Evolutionary conservation across 176 grass and related monocot genomes (phyloP).

Genomic region (Urochloa ruziziensis): DNA sequence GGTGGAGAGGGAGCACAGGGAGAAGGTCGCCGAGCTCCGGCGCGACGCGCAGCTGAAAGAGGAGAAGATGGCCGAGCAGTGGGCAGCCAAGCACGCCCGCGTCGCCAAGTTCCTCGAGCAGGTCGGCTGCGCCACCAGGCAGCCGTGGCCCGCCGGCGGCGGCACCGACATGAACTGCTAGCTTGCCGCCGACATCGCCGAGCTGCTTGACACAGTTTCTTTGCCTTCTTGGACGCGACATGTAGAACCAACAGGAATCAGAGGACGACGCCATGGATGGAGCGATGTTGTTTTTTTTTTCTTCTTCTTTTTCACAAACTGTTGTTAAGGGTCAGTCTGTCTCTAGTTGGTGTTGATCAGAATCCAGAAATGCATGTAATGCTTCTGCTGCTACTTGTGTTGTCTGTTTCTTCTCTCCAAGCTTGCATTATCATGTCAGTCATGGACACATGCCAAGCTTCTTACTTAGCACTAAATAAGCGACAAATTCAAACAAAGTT

Average conservation of each 20-base stretch:
- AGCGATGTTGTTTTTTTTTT: not conserved
- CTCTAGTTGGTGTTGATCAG: not conserved
- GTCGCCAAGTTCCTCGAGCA: slow-evolving; percentile 80
- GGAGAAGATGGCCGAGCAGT: slow-evolving; percentile 91
- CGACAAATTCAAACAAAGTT: not conserved
- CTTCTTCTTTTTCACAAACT: slow-evolving; percentile 6
- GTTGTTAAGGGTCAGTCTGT: slow-evolving; percentile 10
- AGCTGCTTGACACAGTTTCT: not conserved
- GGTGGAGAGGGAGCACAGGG: slow-evolving; percentile 71
- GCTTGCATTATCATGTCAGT: not conserved
- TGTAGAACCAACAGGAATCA: not conserved
- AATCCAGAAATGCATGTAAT: slow-evolving; percentile 4
- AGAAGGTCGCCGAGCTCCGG: slow-evolving; percentile 65
- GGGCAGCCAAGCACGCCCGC: slow-evolving; percentile 81
- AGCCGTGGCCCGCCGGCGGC: slow-evolving; percentile 30
- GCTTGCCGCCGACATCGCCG: not conserved
- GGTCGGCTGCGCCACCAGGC: slow-evolving; percentile 36
- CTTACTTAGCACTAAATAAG: slow-evolving; percentile 27
- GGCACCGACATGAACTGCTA: slow-evolving; percentile 48
- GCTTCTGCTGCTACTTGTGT: not conserved
- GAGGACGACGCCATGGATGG: slow-evolving; percentile 3
- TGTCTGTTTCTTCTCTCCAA: not conserved
- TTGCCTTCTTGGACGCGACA: not conserved
- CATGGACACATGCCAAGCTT: not conserved
- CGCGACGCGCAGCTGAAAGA: slow-evolving; percentile 89